Evolutionary conservation across 1,284 basidiomycete species (phyloP).

Genomic region (Erythrobasidium hasegawianum): DNA sequence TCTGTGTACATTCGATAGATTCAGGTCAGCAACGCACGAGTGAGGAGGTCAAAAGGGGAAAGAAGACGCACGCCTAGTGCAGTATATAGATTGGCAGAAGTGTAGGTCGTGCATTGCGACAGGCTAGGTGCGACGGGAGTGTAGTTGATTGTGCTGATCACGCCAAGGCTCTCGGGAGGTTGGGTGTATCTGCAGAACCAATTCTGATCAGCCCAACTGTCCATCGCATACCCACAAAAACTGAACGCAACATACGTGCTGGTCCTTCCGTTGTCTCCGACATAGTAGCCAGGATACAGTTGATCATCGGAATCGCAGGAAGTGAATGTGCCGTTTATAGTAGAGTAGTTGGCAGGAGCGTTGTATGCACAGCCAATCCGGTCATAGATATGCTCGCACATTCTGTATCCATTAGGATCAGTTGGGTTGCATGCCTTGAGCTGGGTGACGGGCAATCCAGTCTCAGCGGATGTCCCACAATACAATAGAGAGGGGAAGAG

Average conservation of each 20-base stretch:
- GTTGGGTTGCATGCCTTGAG: constrained; percentile 30
- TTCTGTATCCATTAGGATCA: constrained; percentile 13
- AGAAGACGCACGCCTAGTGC: constrained; percentile 4
- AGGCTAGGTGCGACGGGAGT: constrained; percentile 58
- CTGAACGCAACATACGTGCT: constrained; percentile 7
- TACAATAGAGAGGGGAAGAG: neutral
- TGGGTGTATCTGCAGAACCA: constrained; percentile 55
- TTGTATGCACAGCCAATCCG: constrained; percentile 21
- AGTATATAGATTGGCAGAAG: constrained; percentile 58
- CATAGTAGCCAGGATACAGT: constrained; percentile 36
- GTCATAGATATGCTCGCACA: constrained; percentile 43
- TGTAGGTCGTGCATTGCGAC: constrained; percentile 61
- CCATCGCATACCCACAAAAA: neutral
- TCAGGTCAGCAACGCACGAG: neutral
- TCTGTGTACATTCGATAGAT: neutral
- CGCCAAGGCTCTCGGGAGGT: constrained; percentile 59
- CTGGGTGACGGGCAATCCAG: no score
- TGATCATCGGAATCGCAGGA: constrained; percentile 41
- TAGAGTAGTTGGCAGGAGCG: constrained; percentile 37
- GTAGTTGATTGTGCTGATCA: constrained; percentile 62
- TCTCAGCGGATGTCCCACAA: no score
- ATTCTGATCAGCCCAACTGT: neutral
- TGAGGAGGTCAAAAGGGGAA: neutral
- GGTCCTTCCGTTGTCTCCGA: constrained; percentile 2
- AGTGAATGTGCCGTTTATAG: constrained; percentile 40